These are phyloP conservation scores for Mortierella sp. DNA, from an alignment of 371 early-diverging fungal genomes.

Conservation along the genomic window DNA sequence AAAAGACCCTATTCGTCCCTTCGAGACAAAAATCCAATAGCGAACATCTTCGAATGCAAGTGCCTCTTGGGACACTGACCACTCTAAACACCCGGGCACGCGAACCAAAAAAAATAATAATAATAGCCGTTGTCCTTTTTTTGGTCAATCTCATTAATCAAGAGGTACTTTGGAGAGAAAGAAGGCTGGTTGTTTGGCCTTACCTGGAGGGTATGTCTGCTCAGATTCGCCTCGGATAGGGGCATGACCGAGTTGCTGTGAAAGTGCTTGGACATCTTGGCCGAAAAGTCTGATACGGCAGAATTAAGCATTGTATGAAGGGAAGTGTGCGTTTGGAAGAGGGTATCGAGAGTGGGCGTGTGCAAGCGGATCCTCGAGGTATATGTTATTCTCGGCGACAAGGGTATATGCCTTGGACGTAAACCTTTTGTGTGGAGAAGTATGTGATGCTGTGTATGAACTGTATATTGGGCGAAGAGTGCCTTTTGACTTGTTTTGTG, in stretches of 20 bases:
- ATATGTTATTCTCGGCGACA: background rate
- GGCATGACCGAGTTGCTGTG: slow-evolving; percentile 33
- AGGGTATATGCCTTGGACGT: background rate
- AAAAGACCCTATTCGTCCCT: background rate
- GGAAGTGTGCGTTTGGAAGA: background rate
- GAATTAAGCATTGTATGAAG: slow-evolving; percentile 4
- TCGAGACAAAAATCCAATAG: background rate
- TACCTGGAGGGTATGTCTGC: slow-evolving; percentile 53
- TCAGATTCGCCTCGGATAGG: slow-evolving; percentile 50
- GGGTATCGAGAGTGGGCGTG: background rate
- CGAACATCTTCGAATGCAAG: too few species aligned
- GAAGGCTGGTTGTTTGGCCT: background rate
- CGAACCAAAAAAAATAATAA: slow-evolving; percentile 6
- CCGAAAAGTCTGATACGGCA: slow-evolving; percentile 20
- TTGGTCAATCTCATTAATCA: background rate
- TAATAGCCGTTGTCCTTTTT: background rate
- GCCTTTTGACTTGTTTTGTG: too few species aligned
- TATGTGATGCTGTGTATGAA: background rate
- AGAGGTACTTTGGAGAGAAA: background rate
- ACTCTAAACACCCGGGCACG: slow-evolving; percentile 1
- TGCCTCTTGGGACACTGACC: background rate
- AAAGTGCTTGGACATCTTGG: slow-evolving; percentile 39
- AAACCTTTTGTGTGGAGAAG: background rate
- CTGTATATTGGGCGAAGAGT: background rate
- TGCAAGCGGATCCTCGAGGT: background rate